Evolutionary conservation across 305 asterid species (phyloP).

Genomic region (Fraxinus ornus): DNA sequence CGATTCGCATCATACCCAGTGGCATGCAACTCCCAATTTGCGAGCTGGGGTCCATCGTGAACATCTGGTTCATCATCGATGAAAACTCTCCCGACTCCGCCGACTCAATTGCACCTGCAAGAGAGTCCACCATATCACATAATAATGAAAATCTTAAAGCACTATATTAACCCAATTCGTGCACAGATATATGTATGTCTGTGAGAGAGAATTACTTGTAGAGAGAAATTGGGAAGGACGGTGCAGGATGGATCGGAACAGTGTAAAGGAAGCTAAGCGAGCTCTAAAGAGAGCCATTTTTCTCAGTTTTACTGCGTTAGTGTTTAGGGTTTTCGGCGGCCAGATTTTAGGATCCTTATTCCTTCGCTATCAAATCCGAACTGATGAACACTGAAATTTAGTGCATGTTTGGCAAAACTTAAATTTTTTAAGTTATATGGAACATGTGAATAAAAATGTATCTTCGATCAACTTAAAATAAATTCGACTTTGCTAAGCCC

Average conservation of each 20-base stretch:
- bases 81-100: slow-evolving; percentile 35
- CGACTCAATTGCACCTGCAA: slow-evolving; percentile 39
- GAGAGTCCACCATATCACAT: slow-evolving; percentile 9
- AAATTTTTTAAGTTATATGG: too few species aligned
- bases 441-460: too few species aligned
- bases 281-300: slow-evolving; percentile 49
- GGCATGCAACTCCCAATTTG: slow-evolving; percentile 86
- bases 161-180: not conserved
- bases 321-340: not conserved
- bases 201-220: slow-evolving; percentile 23
- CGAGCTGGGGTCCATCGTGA: slow-evolving; percentile 65
- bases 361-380: not conserved
- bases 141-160: not conserved
- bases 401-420: too few species aligned
- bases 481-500: too few species aligned
- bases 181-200: not conserved
- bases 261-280: slow-evolving; percentile 37
- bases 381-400: too few species aligned
- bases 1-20: slow-evolving; percentile 74
- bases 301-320: not conserved
- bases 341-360: not conserved
- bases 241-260: slow-evolving; percentile 33
- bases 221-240: slow-evolving; percentile 33
- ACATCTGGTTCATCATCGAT: slow-evolving; percentile 54
- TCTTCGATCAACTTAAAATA: too few species aligned